These are phyloP conservation scores for Podospora bellae-mahoneyi DNA, from an alignment of 495 filamentous ascomycete genomes.

Conservation along the genomic window DNA sequence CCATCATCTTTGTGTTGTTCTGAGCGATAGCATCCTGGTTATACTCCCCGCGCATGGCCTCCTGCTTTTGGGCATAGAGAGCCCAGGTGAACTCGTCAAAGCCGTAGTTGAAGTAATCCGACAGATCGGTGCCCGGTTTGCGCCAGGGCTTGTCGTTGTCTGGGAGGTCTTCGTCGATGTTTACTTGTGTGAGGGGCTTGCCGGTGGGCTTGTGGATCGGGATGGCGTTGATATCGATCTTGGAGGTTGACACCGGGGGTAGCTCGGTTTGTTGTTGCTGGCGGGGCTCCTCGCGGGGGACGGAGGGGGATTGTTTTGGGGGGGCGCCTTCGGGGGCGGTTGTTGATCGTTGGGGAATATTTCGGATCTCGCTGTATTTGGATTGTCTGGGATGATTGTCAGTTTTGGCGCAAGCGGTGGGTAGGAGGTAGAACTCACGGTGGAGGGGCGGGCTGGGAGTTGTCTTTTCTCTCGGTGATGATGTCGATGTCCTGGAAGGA, in stretches of 20 bases:
- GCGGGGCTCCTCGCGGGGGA: constrained; percentile 44
- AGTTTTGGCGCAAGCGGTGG: background rate
- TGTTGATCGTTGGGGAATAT: constrained; percentile 61
- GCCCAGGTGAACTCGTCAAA: constrained; percentile 99
- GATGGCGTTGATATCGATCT: constrained; percentile 78
- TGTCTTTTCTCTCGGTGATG: constrained; percentile 82
- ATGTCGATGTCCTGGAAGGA: constrained; percentile 80
- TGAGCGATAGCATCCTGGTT: constrained; percentile 55
- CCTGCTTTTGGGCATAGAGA: constrained; percentile 86
- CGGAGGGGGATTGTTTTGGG: constrained; percentile 37
- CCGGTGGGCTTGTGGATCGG: constrained; percentile 70
- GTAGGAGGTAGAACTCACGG: constrained; percentile 44
- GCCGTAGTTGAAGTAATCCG: constrained; percentile 98
- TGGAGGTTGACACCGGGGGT: constrained; percentile 65
- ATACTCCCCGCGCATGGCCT: constrained; percentile 66
- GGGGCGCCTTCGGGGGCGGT: constrained; percentile 45
- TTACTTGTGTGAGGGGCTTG: constrained; percentile 78
- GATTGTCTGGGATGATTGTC: constrained; percentile 34
- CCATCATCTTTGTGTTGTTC: constrained; percentile 79
- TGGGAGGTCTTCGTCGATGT: constrained; percentile 77
- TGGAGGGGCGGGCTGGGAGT: constrained; percentile 65
- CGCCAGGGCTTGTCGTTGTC: constrained; percentile 93
- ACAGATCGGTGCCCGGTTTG: constrained; percentile 88
- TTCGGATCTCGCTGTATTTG: constrained; percentile 60
- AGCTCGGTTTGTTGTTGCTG: constrained; percentile 36